These are phyloP conservation scores for Filosporella fistucella DNA, from an alignment of 495 filamentous ascomycete genomes.

Conservation along the genomic window DNA sequence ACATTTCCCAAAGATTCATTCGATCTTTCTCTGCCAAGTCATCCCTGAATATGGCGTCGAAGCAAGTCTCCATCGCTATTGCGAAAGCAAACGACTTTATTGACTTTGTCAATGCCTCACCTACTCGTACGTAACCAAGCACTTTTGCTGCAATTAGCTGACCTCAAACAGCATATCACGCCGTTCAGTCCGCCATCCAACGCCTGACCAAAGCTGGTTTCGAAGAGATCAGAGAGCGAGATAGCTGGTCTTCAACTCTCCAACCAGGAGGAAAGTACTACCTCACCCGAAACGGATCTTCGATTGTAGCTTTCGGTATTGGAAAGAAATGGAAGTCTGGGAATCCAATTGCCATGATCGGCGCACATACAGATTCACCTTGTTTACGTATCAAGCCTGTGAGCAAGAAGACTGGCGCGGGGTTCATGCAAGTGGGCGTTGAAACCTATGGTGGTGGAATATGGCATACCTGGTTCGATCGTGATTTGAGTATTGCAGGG, in stretches of 20 bases:
- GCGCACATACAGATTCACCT: conserved; percentile 94
- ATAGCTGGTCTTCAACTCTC: conserved; percentile 77
- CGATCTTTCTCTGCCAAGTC: conserved; percentile 1
- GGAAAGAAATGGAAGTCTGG: conserved; percentile 91
- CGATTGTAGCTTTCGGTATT: conserved; percentile 91
- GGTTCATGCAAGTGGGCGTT: conserved; percentile 93
- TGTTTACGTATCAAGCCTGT: conserved; percentile 89
- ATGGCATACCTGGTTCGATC: conserved; percentile 88
- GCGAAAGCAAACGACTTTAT: conserved; percentile 77
- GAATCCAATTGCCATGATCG: conserved; percentile 91
- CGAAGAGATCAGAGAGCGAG: conserved; percentile 81
- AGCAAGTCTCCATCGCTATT: conserved; percentile 37
- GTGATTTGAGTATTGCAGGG: conserved; percentile 88
- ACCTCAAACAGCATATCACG: conserved; percentile 77
- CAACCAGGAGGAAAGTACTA: conserved; percentile 92
- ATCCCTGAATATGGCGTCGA: conserved; percentile 13
- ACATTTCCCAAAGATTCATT: not conserved
- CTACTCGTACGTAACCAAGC: conserved; percentile 64
- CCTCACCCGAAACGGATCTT: conserved; percentile 89
- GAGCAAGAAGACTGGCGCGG: conserved; percentile 75
- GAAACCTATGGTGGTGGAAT: conserved; percentile 93
- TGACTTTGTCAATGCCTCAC: conserved; percentile 90
- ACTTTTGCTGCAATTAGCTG: not conserved
- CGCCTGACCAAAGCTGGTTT: conserved; percentile 80
- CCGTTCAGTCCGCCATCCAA: conserved; percentile 71